Base-by-base conservation (phyloP, 2,329 filamentous ascomycete species). In the Colletotrichum sp. region DNA sequence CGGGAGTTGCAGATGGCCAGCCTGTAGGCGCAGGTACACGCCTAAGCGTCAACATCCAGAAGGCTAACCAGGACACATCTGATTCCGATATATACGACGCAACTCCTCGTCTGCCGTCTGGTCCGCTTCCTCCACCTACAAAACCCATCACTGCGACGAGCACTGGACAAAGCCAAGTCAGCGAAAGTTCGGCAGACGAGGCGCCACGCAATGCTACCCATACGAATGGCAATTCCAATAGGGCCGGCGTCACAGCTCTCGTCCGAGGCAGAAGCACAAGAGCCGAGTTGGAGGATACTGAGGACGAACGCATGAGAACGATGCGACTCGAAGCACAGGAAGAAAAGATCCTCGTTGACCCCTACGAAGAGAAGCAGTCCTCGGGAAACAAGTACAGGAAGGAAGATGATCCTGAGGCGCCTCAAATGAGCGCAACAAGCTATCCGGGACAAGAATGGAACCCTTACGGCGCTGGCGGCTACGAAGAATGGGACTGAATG, bases 391-490 rank as follows among this genome's bases (percentile, higher is more conserved):
- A 83, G 8, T 82, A 83, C 28, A 84, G 84, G 32, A 83, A 84
- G 68, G 81, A 79, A 64, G 83, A 85, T 55, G 84, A 87, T 36
- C 85, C 88, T n/a, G 86, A 87, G 16, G 82, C 85, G 80, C 89
- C 90, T 14, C 85, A 88, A 74, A 94, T 95, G 93, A 89, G 87
- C 64, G 92, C 92, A 8, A 93, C 92, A 14, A 92, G 90, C 81
- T 95, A 94, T 82, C 93, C 93, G 0, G 93, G 93, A 0, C 92
- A 94, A 84, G 93, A 94, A 82, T 95, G 93, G 92, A 90, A 90
- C 79, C 92, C 92, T 3, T 91, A 90, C 36, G 83, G 83, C 13
- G 63, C 36, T 8, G 72, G 75, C 9, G 68, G 70, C n/a, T 76
- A 73, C 36, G 78, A 78, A 24, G 77, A 77, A 12, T 67, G 73